These are phyloP conservation scores for Aspergillus eucalypticola DNA, from an alignment of 2,329 filamentous ascomycete species.

Conservation along the genomic window DNA sequence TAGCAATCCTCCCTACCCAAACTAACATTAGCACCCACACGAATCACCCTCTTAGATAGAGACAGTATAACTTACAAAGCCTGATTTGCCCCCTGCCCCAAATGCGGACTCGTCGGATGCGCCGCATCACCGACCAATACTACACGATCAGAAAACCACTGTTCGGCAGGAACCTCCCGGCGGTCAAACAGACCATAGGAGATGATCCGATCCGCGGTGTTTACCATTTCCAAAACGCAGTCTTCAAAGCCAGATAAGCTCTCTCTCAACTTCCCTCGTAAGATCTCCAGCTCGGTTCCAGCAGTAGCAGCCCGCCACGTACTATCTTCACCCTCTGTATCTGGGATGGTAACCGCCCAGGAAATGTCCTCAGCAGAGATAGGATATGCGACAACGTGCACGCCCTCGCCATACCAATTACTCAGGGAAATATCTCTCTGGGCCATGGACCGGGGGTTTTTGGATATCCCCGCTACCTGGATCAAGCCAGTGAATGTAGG, in stretches of 20 bases:
- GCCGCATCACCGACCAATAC: slow-evolving; percentile 14
- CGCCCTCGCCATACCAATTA: slow-evolving; percentile 8
- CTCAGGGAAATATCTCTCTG: not conserved
- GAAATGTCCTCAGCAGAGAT: not conserved
- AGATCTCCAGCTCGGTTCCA: not conserved
- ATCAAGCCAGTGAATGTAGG: slow-evolving; percentile 1
- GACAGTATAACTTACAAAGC: not conserved
- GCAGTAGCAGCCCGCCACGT: not conserved
- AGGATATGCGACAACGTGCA: slow-evolving; percentile 7
- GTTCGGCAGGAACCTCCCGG: not conserved
- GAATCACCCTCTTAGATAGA: not conserved
- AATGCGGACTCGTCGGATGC: slow-evolving; percentile 10
- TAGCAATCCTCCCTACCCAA: slow-evolving; percentile 8
- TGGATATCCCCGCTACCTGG: slow-evolving; percentile 2
- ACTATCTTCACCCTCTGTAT: not conserved
- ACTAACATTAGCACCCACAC: not conserved
- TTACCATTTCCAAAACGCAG: not conserved
- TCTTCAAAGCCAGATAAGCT: not conserved
- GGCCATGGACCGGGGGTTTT: too few species aligned
- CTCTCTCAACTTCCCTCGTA: not conserved
- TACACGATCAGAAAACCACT: not conserved
- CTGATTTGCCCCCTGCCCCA: slow-evolving; percentile 12
- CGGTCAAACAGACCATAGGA: slow-evolving; percentile 8
- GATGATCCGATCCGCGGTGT: not conserved
- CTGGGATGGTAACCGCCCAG: not conserved